Base-by-base conservation (phyloP, 495 filamentous ascomycete genomes). In the Parathielavia appendiculata region DNA sequence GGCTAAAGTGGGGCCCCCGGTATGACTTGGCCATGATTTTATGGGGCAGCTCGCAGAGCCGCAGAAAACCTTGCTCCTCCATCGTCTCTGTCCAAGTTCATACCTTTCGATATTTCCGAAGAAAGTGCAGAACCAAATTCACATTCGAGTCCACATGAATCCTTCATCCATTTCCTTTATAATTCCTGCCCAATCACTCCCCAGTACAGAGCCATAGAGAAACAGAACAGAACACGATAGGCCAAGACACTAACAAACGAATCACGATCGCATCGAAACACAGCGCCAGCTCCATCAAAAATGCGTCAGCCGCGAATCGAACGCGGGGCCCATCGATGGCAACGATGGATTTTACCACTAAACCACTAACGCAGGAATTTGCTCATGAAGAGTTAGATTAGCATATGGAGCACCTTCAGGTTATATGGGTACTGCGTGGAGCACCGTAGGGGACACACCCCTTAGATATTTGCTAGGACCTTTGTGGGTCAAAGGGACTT, bases 341-440 rank as follows among this genome's bases (percentile, higher is more conserved):
- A 76, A 76, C 74, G 74, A 76, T 75, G 74, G 74, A 75, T 76
- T 76, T 75, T 76, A 76, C 74, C 74, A 76, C 74, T 76, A 75
- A 75, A 75, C 71, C 73, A 75, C 73, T 73, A 67, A 73, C 55
- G 59, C 59, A 19, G 12, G 26, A 20, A 9, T 23, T 45, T 5
- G 19, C 47, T 36, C 16, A n/a, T 4, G 47, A 20, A 35, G 51
- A 45, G 19, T 20, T 44, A 39, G 1, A 7, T n/a, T 5, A 34
- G 12, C 39, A 39, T 26, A 54, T 26, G 26, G 8, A 20, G 39
- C n/a, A 13, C 0, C 20, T n/a, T 54, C 51, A 23, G 49, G 26
- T 44, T 54, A 20, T 54, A 26, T 54, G n/a, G 16, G 35, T 5
- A 47, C 7, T 11, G 48, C 19, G 30, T 30, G 3, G 26, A 6